Evolutionary conservation across 2,329 filamentous ascomycete species (phyloP).

Genomic region (Laburnicola sp.): DNA sequence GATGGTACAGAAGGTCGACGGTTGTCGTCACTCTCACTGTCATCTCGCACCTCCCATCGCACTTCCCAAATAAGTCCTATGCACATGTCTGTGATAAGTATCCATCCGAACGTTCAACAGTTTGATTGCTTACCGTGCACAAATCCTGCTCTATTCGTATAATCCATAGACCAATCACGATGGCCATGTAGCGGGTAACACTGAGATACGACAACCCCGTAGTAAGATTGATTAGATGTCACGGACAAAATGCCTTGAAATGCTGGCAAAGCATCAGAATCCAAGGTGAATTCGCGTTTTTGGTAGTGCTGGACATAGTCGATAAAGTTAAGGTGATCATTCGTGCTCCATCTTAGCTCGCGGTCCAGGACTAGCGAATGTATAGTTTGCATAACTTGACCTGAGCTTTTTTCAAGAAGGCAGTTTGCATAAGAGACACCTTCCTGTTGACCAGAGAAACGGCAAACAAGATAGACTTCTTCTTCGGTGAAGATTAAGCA

Average conservation of each 20-base stretch:
- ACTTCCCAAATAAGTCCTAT: background rate
- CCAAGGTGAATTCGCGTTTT: background rate
- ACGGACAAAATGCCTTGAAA: background rate
- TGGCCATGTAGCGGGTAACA: background rate
- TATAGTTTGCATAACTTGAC: background rate
- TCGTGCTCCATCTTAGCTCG: background rate
- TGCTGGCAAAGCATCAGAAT: background rate
- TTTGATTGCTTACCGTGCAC: too few species aligned
- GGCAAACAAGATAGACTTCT: background rate
- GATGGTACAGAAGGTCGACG: background rate
- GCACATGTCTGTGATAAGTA: too few species aligned
- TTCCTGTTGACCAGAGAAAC: background rate
- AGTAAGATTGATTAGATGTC: background rate
- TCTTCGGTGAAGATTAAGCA: background rate
- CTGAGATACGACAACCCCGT: background rate
- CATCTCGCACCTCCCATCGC: too few species aligned
- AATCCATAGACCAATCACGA: too few species aligned
- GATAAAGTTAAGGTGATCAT: background rate
- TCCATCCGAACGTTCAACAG: too few species aligned
- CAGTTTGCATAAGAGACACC: background rate
- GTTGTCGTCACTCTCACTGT: background rate
- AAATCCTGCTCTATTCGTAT: too few species aligned
- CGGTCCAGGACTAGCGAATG: background rate
- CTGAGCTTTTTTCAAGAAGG: background rate
- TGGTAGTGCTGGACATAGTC: conserved; percentile 1